These are phyloP conservation scores for Aspergillus ochraceus DNA, from an alignment of 2,329 filamentous ascomycete genomes.

Conservation along the genomic window DNA sequence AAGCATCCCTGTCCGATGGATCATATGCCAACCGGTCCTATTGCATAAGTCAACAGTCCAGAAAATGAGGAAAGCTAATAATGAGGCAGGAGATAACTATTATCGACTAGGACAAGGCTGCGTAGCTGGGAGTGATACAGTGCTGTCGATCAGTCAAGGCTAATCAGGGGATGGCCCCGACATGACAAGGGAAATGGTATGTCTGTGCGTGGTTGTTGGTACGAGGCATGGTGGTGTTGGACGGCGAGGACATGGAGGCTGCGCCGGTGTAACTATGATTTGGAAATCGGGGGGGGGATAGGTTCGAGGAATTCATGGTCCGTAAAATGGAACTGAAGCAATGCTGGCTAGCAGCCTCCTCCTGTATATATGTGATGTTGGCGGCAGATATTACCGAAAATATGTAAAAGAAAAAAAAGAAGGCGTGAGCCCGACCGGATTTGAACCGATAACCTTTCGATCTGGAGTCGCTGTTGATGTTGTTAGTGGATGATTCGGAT, in stretches of 20 bases:
- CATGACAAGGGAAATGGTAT: not conserved
- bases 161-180: not conserved
- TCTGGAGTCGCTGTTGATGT: not conserved
- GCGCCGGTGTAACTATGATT: too few relatives aligned
- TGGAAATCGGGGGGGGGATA: too few relatives aligned
- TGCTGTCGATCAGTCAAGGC: not conserved
- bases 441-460: conserved; percentile 3
- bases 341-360: too few relatives aligned
- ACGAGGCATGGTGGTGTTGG: not conserved
- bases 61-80: not conserved
- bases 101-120: not conserved
- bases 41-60: not conserved
- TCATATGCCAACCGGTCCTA: not conserved
- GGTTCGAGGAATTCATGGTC: too few relatives aligned
- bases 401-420: not conserved
- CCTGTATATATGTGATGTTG: too few relatives aligned
- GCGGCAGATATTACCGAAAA: too few relatives aligned
- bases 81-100: not conserved
- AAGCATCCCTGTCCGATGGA: not conserved
- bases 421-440: not conserved
- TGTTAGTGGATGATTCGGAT: too few relatives aligned
- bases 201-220: not conserved
- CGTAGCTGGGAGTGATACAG: not conserved
- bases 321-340: too few relatives aligned
- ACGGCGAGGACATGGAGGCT: not conserved